Evolutionary conservation across 2,329 filamentous ascomycete genomes (phyloP), one percentile per base, ranked within the genome.

Genomic region (Periconia sp.): DNA sequence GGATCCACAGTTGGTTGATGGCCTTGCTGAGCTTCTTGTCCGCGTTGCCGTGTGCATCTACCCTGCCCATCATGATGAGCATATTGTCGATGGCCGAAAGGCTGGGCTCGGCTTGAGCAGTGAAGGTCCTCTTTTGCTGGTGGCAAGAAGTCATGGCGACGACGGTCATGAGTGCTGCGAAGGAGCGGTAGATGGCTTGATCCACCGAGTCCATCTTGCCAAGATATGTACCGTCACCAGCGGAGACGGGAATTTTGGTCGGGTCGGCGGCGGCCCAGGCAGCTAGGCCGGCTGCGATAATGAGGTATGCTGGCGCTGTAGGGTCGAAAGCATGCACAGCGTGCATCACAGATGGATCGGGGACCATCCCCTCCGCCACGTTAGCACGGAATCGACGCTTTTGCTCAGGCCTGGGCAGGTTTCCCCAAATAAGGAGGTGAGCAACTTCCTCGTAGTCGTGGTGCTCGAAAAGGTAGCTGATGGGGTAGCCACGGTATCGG

Each of bases 1-100:
- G 72, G 40, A 82, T 77, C 54, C 80, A 80, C 3, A 83, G 71
- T 5, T 73, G 72, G 39, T 82, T 77, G 12, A 83, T 65, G n/a
- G 73, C 73, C 50, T 72, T 74, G 35, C 76, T 76, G 6, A 82
- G 63, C 4, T 76, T 72, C 0, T 76, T 73, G 43, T 81, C 74
- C 0, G 79, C 78, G 13, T 63, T 62, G 50, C 76, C 76, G 18
- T 62, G 55, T 2, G 69, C 70, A 6, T 77, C 77, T 3, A 80
- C 69, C 32, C 23, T 35, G 46, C 81, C 78, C 36, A 81, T 74
- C 59, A 83, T 74, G 37, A 76, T 75, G 8, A 84, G 67, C 43
- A 83, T 73, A 57, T 83, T 83, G 42, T 78, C 79, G 0, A 78
- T 75, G 65, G 79, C 82, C 12, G 51, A 49, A 26, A 52, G 23